Conservation (phyloP, 176 grass and related monocot genomes). For the Zea mays region Zm-B73-REFERENCE-NAM-5.0 NC_050099.1:245236001-245236500, state of each 20-base stretch:
- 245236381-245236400: not conserved
- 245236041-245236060: slow-evolving; percentile 28
- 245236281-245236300: slow-evolving; percentile 28
- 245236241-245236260: slow-evolving; percentile 14
- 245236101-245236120: slow-evolving; percentile 50
- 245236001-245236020: slow-evolving; percentile 54
- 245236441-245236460: not conserved
- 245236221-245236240: slow-evolving; percentile 20
- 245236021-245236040: slow-evolving; percentile 39
- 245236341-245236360: not conserved
- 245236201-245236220: not conserved
- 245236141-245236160: slow-evolving; percentile 96
- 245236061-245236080: slow-evolving; percentile 44
- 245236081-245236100: slow-evolving; percentile 40
- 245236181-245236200: slow-evolving; percentile 63
- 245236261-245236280: slow-evolving; percentile 16
- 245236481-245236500: not conserved
- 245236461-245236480: not conserved
- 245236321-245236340: slow-evolving; percentile 11
- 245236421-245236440: not conserved
- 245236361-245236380: not conserved
- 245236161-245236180: slow-evolving; percentile 99
- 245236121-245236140: slow-evolving; percentile 89
- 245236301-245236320: slow-evolving; percentile 23
- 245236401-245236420: not conserved